These are phyloP conservation scores for Chlamydomonas sp. DNA, from an alignment of 139 green algal genomes.

Conservation along the genomic window DNA sequence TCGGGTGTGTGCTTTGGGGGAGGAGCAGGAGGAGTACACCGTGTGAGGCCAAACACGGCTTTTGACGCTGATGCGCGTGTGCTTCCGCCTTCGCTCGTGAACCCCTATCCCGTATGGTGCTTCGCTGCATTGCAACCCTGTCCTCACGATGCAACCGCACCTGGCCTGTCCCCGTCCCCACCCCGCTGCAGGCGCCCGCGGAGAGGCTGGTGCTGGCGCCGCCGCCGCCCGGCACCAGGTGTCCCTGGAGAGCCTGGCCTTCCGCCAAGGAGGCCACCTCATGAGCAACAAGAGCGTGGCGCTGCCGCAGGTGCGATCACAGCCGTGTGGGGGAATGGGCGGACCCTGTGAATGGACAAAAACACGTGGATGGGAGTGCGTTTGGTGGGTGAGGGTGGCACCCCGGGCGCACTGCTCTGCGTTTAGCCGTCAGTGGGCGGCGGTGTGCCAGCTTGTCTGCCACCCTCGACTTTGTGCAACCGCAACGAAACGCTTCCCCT, in stretches of 20 bases:
- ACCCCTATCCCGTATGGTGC: not conserved
- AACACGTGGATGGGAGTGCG: too few species aligned
- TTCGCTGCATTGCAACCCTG: not conserved
- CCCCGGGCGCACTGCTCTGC: too few species aligned
- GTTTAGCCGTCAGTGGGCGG: too few species aligned
- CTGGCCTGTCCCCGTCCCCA: not conserved
- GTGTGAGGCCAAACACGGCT: too few species aligned
- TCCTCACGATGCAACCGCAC: not conserved
- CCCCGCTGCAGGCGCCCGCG: conserved; percentile 27
- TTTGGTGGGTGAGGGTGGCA: too few species aligned
- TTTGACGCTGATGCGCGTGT: too few species aligned
- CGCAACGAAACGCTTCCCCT: too few species aligned
- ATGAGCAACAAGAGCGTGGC: conserved; percentile 90
- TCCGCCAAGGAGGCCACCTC: conserved; percentile 84
- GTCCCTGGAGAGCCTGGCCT: conserved; percentile 89
- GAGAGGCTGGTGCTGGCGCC: conserved; percentile 39
- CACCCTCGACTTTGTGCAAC: too few species aligned
- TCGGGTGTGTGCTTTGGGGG: too few species aligned
- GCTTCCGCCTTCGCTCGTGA: too few species aligned
- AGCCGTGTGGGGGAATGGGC: not conserved
- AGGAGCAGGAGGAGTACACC: too few species aligned
- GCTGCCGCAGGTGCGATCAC: conserved; percentile 73
- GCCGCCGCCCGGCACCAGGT: conserved; percentile 74
- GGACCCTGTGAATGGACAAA: not conserved
- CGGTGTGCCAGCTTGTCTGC: too few species aligned